These are phyloP conservation scores for Basidiobolus meristosporus DNA, from an alignment of 371 early-diverging fungal genomes.

Conservation along the genomic window DNA sequence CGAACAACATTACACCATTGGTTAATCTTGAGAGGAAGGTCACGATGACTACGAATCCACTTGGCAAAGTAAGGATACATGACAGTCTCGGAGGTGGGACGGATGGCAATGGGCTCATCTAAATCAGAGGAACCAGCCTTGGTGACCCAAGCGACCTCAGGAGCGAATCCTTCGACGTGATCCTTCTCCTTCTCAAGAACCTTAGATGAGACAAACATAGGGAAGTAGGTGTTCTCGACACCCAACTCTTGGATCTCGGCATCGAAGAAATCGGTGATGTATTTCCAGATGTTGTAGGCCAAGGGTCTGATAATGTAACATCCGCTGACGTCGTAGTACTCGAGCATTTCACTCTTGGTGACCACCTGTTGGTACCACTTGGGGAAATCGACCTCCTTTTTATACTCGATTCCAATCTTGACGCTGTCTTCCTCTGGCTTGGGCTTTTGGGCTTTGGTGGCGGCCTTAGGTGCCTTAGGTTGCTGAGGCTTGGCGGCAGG, in stretches of 20 bases:
- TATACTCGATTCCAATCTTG: conserved; percentile 80
- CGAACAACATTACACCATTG: conserved; percentile 99
- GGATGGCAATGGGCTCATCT: conserved; percentile 95
- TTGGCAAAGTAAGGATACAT: conserved; percentile 99
- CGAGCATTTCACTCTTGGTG: conserved; percentile 91
- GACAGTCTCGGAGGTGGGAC: conserved; percentile 99
- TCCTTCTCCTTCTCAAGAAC: conserved; percentile 95
- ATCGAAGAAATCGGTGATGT: conserved; percentile 89
- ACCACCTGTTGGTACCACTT: conserved; percentile 91
- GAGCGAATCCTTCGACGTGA: conserved; percentile 98
- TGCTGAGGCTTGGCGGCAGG: no score
- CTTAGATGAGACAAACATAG: conserved; percentile 94
- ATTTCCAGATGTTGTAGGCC: conserved; percentile 96
- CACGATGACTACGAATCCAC: conserved; percentile 98
- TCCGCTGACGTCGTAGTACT: conserved; percentile 98
- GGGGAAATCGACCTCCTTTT: conserved; percentile 87
- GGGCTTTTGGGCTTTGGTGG: no score
- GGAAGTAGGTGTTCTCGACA: conserved; percentile 98
- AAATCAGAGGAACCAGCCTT: conserved; percentile 87
- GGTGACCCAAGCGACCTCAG: conserved; percentile 99
- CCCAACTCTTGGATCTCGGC: conserved; percentile 79
- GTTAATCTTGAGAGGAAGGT: conserved; percentile 96
- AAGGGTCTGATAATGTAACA: conserved; percentile 98
- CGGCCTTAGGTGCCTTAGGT: no score
- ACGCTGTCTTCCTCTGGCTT: background rate